These are phyloP conservation scores for Chaetomiaceae sp. DNA, from an alignment of 2,329 filamentous ascomycete species.

Conservation along the genomic window DNA sequence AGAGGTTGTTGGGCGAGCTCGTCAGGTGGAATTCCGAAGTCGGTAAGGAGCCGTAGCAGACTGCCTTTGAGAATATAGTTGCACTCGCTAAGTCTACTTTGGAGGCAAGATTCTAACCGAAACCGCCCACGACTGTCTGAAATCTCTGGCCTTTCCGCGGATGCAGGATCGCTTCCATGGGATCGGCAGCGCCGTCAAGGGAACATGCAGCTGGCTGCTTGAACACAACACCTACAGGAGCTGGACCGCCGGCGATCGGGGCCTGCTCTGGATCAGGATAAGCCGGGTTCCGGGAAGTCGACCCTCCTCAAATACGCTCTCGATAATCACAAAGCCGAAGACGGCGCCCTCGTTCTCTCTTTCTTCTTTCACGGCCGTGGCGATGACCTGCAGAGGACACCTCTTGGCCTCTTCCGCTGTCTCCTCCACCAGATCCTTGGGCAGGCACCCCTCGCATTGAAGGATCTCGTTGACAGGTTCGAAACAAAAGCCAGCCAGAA, in stretches of 20 bases:
- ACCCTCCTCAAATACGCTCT: slow-evolving; percentile 36
- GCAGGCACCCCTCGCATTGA: slow-evolving; percentile 23
- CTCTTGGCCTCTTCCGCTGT: slow-evolving; percentile 34
- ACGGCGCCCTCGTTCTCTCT: slow-evolving; percentile 20
- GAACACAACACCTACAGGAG: slow-evolving; percentile 23
- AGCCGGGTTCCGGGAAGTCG: slow-evolving; percentile 39
- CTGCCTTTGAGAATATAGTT: slow-evolving; percentile 1
- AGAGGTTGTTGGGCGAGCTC: slow-evolving; percentile 26
- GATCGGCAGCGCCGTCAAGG: neutral
- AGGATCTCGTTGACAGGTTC: slow-evolving; percentile 23
- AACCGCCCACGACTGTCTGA: slow-evolving; percentile 29
- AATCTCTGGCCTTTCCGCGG: slow-evolving; percentile 30
- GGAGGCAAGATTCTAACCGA: slow-evolving; percentile 2
- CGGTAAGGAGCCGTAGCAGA: neutral
- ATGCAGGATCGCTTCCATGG: slow-evolving; percentile 3
- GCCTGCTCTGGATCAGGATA: slow-evolving; percentile 35
- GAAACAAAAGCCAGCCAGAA: neutral
- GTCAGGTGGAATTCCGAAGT: slow-evolving; percentile 13
- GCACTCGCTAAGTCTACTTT: slow-evolving; percentile 11
- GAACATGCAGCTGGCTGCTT: slow-evolving; percentile 35
- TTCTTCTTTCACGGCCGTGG: slow-evolving; percentile 38
- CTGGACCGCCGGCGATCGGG: slow-evolving; percentile 25
- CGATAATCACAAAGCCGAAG: slow-evolving; percentile 10
- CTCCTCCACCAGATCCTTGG: slow-evolving; percentile 33
- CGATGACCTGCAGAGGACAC: slow-evolving; percentile 30